Conservation (phyloP, 768 basidiomycete species). For the Phylloporus sp. region DNA sequence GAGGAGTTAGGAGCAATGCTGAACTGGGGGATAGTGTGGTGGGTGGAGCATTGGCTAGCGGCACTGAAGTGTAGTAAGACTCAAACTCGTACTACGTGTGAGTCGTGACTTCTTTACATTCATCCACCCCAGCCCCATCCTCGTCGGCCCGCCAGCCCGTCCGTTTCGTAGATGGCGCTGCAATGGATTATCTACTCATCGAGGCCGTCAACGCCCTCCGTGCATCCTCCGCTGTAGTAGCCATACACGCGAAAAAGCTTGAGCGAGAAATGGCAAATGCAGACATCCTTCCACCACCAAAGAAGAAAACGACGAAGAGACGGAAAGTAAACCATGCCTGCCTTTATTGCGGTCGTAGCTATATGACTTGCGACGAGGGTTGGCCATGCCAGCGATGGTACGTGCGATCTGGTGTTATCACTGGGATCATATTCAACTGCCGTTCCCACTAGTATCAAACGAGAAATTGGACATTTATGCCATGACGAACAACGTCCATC, state of each 20-base stretch:
- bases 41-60: no score
- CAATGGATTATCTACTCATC: conserved; percentile 84
- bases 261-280: conserved; percentile 79
- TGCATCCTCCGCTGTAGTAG: conserved; percentile 69
- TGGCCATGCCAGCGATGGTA: conserved; percentile 92
- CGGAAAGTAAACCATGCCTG: conserved; percentile 92
- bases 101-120: no score
- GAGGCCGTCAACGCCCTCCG: conserved; percentile 73
- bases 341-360: conserved; percentile 87
- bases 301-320: conserved; percentile 53
- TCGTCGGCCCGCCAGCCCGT: conserved; percentile 66
- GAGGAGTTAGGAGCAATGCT: no score
- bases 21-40: no score
- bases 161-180: conserved; percentile 59
- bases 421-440: neutral
- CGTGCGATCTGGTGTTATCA: conserved; percentile 30
- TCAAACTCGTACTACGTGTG: no score
- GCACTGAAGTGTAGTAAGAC: no score
- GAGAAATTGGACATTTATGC: conserved; percentile 93
- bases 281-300: conserved; percentile 62
- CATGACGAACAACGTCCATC: conserved; percentile 73
- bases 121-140: conserved; percentile 27
- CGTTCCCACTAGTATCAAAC: conserved; percentile 69
- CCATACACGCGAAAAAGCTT: conserved; percentile 57
- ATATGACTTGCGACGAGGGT: conserved; percentile 90